Conservation (phyloP, 495 filamentous ascomycete species). For the Daldinia childiae region DNA sequence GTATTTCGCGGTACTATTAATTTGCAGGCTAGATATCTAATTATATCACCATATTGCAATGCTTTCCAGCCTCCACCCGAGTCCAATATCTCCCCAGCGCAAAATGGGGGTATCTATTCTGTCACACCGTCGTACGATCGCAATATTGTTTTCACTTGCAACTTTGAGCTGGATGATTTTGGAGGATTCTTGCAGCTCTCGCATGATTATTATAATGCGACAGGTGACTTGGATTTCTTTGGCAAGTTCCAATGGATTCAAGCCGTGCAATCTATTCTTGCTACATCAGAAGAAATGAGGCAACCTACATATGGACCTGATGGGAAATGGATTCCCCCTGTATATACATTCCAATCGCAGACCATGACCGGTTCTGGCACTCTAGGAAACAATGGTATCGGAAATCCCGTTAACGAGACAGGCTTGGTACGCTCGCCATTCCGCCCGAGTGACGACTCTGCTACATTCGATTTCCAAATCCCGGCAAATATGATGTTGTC, state of each 20-base stretch:
- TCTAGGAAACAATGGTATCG: conserved; percentile 67
- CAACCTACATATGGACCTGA: conserved; percentile 65
- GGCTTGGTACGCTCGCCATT: conserved; percentile 71
- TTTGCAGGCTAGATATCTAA: conserved; percentile 66
- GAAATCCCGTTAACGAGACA: conserved; percentile 67
- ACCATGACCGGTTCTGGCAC: conserved; percentile 68
- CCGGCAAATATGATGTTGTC: conserved; percentile 75
- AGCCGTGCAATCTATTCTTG: conserved; percentile 63
- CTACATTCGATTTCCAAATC: conserved; percentile 67
- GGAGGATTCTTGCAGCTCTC: conserved; percentile 70
- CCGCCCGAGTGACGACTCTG: conserved; percentile 69
- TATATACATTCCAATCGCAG: conserved; percentile 66
- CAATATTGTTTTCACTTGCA: conserved; percentile 67
- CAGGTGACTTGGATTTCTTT: conserved; percentile 66
- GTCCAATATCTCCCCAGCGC: conserved; percentile 57
- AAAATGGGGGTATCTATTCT: conserved; percentile 57
- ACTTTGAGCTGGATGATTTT: conserved; percentile 71
- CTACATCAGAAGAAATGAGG: conserved; percentile 67
- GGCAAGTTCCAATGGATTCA: conserved; percentile 67
- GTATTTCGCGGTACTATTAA: conserved; percentile 69
- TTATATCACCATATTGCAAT: conserved; percentile 68
- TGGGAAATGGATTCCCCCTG: conserved; percentile 61
- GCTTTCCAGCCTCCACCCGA: conserved; percentile 68
- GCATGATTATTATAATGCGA: conserved; percentile 64
- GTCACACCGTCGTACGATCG: conserved; percentile 63